A percentile compares a stretch with the other conserved stretches of the same genome.
These are phyloP conservation scores for Aspergillus coremiiformis DNA, from an alignment of 495 filamentous ascomycete genomes.

Conservation along the genomic window DNA sequence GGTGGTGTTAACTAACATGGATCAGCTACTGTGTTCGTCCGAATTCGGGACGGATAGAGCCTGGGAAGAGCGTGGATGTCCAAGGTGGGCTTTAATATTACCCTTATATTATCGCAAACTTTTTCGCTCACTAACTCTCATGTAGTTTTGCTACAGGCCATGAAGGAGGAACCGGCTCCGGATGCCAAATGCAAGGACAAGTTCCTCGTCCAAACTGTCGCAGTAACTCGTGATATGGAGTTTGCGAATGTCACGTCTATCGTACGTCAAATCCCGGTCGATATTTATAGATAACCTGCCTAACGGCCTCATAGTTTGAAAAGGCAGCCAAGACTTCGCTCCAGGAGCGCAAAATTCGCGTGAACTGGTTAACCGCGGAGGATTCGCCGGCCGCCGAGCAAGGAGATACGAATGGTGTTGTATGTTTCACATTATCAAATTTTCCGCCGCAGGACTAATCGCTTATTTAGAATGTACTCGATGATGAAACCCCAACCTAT, in stretches of 20 bases:
- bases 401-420: slow-evolving; percentile 40
- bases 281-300: neutral
- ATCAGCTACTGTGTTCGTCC: slow-evolving; percentile 95
- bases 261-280: slow-evolving; percentile 45
- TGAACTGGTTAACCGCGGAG: slow-evolving; percentile 61
- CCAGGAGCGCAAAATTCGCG: slow-evolving; percentile 94
- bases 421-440: slow-evolving; percentile 20
- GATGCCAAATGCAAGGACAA: slow-evolving; percentile 94
- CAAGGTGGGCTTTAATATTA: slow-evolving; percentile 56
- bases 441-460: neutral
- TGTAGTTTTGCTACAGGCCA: slow-evolving; percentile 86
- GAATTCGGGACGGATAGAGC: slow-evolving; percentile 91
- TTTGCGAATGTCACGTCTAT: slow-evolving; percentile 69
- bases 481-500: slow-evolving; percentile 50
- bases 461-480: slow-evolving; percentile 17
- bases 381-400: slow-evolving; percentile 40
- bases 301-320: slow-evolving; percentile 47
- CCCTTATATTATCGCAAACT: no score
- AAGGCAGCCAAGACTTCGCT: slow-evolving; percentile 68
- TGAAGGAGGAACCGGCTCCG: slow-evolving; percentile 85
- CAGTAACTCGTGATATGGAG: slow-evolving; percentile 77
- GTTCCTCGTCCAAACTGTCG: slow-evolving; percentile 92
- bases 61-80: slow-evolving; percentile 81
- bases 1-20: slow-evolving; percentile 20
- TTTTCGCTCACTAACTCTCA: neutral